Evolutionary conservation across 768 basidiomycete species (phyloP), one percentile per base, ranked within the genome.

Genomic region (Phlebiopsis gigantea): DNA sequence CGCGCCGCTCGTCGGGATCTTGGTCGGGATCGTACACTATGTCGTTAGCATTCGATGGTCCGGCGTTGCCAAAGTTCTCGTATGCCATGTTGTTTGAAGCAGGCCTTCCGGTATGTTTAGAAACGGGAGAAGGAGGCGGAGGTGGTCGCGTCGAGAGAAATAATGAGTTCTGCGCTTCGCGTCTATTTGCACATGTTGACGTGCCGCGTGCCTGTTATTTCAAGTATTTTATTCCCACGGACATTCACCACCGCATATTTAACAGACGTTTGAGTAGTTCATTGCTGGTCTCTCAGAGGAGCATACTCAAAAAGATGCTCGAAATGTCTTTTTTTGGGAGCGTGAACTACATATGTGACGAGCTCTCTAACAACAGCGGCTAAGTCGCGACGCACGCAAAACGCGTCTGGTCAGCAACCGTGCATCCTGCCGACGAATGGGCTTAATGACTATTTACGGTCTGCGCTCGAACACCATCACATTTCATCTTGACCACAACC

Each of bases 1-100:
- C 76, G 61, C 92, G 84, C 69, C 88, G 86, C 67, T 89, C 86
- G 59, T 88, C 85, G 4, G 85, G 83, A 73, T 93, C 80, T 67
- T 93, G 91, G 68, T 93, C 88, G 9, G 90, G 90, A 66, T 93
- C 88, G 65, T 90, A 93, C 12, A 77, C 73, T 17, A 79, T 69
- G 49, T 73, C 75, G 19, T 65, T 29, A 0, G 10, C n/a, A n/a
- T 25, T 48, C 12, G 53, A 59, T 15, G 53, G 34, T 61, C 63
- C 47, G 56, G 55, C 5, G 58, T 55, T 21, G 54, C 55, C 10
- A 59, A 54, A 17, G 54, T 57, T 58, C 52, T 57, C 54, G 25
- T 51, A 41, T 1, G 46, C 26, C 41, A 59, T 49, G 7, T 50
- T 50, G 6, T 30, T 4, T 7, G 3, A 21, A 21, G 10, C 30